A percentile compares a stretch with the other conserved stretches of the same genome.
Conservation (phyloP, 75 land plant genomes). For the Chamaecyparis obtusa region DNA sequence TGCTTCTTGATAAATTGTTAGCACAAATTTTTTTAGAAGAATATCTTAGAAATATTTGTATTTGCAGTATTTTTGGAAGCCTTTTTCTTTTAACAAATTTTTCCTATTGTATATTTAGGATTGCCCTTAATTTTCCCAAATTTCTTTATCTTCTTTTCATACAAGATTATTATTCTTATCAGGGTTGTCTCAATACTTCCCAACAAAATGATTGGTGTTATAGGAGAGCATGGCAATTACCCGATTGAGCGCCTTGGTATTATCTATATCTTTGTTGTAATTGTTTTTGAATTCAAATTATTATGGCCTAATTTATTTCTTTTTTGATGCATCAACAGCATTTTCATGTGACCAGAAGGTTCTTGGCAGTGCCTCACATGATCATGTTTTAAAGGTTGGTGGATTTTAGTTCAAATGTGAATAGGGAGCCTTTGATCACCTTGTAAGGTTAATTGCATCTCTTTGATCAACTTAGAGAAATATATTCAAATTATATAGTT, state of each 20-base stretch:
- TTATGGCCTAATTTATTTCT: neutral
- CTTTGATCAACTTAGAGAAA: neutral
- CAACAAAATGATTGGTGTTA: constrained; percentile 84
- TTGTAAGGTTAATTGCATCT: constrained; percentile 2
- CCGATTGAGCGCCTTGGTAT: constrained; percentile 91
- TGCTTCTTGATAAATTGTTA: no score
- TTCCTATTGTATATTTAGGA: neutral
- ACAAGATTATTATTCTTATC: neutral
- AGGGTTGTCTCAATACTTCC: constrained; percentile 86
- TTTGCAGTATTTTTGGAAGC: no score
- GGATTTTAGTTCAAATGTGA: no score
- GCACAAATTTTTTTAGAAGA: no score
- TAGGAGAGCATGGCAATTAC: constrained; percentile 94
- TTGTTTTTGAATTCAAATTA: neutral
- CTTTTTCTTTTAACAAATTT: neutral
- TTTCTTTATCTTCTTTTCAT: neutral
- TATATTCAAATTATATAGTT: neutral
- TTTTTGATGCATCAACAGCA: constrained; percentile 35
- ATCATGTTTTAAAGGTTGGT: constrained; percentile 73
- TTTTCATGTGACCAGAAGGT: constrained; percentile 72
- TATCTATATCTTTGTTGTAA: neutral
- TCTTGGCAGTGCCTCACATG: constrained; percentile 93
- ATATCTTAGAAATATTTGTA: no score
- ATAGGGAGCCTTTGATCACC: neutral
- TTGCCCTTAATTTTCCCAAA: neutral